phyloP scores from a whole-genome alignment of 202 grass and related monocot species.

The Hordeum pubiflorum region DNA sequence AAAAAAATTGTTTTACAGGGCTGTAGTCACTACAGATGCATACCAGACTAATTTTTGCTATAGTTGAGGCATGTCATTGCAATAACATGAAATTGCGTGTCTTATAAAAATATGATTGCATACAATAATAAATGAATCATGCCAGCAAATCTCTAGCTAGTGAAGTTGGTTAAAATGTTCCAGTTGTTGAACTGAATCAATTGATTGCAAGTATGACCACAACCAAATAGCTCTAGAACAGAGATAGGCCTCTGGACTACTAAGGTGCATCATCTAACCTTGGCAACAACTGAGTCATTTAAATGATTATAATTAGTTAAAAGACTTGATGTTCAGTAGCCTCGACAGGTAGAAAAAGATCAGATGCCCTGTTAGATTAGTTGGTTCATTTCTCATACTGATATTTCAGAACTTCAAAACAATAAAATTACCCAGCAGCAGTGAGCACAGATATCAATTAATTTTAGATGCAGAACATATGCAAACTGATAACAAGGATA shows the following conservation, averaged over 20 bases:
- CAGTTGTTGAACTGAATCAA: conserved; percentile 19
- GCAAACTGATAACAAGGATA: conserved; percentile 4
- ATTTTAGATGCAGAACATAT: conserved; percentile 6
- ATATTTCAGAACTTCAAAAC: conserved; percentile 28
- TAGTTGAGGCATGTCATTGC: background rate
- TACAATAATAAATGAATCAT: background rate
- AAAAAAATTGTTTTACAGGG: background rate
- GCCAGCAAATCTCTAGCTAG: conserved; percentile 10
- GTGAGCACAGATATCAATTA: conserved; percentile 14
- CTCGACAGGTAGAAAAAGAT: background rate
- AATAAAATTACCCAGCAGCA: conserved; percentile 8
- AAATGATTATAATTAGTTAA: background rate
- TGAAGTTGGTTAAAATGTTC: conserved; percentile 16
- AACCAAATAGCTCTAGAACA: background rate
- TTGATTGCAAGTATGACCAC: conserved; percentile 10
- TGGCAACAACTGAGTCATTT: conserved; percentile 1
- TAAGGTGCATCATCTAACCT: conserved; percentile 7
- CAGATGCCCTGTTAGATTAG: background rate
- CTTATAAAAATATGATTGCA: background rate
- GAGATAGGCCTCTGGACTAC: background rate
- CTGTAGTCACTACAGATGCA: background rate
- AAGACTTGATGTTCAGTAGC: background rate
- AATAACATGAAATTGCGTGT: conserved; percentile 1
- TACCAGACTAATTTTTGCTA: background rate
- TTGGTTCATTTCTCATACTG: background rate